phyloP scores from a whole-genome alignment of 106 monocot genomes.

The Alisma plantagoaquatica region DNA sequence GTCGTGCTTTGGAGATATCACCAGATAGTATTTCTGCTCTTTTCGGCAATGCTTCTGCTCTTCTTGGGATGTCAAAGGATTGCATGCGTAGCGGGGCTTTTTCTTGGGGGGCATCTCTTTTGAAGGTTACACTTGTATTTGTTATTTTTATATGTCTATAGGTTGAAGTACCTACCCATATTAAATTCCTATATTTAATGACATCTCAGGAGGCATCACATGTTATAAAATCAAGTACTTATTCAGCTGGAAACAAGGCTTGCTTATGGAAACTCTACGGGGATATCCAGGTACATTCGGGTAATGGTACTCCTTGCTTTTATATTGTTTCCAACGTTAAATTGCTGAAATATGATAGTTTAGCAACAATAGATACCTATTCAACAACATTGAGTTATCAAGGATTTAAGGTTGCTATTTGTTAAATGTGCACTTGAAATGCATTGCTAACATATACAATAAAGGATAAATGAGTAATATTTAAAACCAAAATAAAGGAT shows the following conservation, averaged over 20 bases:
- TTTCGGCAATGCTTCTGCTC: constrained; percentile 82
- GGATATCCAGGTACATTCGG: constrained; percentile 69
- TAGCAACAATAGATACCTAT: too few species aligned
- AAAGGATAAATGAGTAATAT: too few species aligned
- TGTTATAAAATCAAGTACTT: constrained; percentile 37
- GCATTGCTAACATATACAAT: too few species aligned
- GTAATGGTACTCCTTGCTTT: constrained; percentile 18
- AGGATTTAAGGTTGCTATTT: too few species aligned
- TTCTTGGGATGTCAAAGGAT: constrained; percentile 72
- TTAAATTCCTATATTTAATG: too few species aligned
- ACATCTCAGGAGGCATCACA: constrained; percentile 77
- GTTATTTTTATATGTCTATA: background rate
- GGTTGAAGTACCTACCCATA: background rate
- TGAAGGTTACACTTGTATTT: constrained; percentile 43
- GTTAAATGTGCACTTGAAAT: too few species aligned
- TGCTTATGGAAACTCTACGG: constrained; percentile 88
- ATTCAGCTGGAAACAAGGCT: constrained; percentile 47
- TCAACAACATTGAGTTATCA: too few species aligned
- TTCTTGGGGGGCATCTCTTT: constrained; percentile 64
- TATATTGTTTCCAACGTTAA: too few species aligned
- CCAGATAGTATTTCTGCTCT: constrained; percentile 68
- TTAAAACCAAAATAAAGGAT: too few species aligned
- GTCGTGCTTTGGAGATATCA: constrained; percentile 41
- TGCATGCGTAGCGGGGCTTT: constrained; percentile 73
- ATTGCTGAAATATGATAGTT: too few species aligned